A percentile compares a stretch with the other conserved stretches of the same genome.
These are phyloP conservation scores for Spinacia oleracea DNA, from an alignment of 179 eudicot genomes.

Conservation along the genomic window DNA sequence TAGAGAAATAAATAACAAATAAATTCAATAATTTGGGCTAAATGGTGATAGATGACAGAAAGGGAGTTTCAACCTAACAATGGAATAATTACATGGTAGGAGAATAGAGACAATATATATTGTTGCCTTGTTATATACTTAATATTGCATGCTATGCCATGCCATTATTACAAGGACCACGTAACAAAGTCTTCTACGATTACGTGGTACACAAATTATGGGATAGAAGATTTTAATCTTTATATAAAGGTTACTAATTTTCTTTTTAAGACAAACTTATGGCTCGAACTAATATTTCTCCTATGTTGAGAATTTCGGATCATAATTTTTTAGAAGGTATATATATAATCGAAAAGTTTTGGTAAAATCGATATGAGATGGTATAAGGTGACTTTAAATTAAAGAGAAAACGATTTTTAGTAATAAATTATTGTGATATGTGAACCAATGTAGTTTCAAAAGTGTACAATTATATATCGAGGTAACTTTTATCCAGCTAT, in stretches of 20 bases:
- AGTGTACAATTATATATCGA: too few relatives aligned
- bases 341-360: background rate
- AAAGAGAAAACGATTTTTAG: too few relatives aligned
- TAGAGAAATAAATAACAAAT: background rate
- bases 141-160: slow-evolving; percentile 28
- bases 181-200: slow-evolving; percentile 23
- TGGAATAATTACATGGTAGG: slow-evolving; percentile 11
- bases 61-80: slow-evolving; percentile 21
- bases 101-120: slow-evolving; percentile 22
- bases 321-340: background rate
- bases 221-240: too few relatives aligned
- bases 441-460: too few relatives aligned
- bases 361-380: too few relatives aligned
- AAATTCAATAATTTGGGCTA: background rate
- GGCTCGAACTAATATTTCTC: background rate
- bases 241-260: too few relatives aligned
- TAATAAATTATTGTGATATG: too few relatives aligned
- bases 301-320: too few relatives aligned
- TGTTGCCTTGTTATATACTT: background rate
- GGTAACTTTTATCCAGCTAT: too few relatives aligned
- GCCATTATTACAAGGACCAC: slow-evolving; percentile 35
- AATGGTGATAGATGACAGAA: slow-evolving; percentile 16
- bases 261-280: too few relatives aligned
- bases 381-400: too few relatives aligned
- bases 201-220: too few relatives aligned